phyloP scores from a whole-genome alignment of 257 asterid genomes.

The Solanum phureja region DNA sequence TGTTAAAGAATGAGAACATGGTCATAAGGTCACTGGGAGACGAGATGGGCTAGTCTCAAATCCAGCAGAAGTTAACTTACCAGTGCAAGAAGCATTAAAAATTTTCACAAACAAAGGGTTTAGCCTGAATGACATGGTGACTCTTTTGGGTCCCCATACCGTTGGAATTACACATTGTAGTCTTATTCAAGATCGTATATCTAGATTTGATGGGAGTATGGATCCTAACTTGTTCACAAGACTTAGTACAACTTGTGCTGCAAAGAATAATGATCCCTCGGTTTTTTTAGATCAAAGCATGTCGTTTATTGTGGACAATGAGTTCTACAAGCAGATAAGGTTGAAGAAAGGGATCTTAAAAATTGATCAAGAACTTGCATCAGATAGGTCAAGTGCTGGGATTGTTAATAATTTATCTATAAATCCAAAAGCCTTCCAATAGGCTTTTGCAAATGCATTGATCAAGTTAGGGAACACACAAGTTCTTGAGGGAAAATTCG shows the following conservation, averaged over 20 bases:
- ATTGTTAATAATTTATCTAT: slow-evolving; percentile 7
- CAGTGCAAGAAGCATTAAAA: slow-evolving; percentile 25
- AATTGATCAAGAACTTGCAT: slow-evolving; percentile 52
- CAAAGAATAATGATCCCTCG: slow-evolving; percentile 29
- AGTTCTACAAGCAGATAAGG: slow-evolving; percentile 42
- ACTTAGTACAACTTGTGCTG: slow-evolving; percentile 30
- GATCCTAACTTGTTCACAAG: slow-evolving; percentile 36
- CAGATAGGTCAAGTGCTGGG: slow-evolving; percentile 25
- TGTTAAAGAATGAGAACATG: too few relatives aligned
- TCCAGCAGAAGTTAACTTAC: slow-evolving; percentile 30
- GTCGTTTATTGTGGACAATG: slow-evolving; percentile 36
- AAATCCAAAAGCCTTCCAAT: background rate
- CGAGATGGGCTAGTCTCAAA: slow-evolving; percentile 51
- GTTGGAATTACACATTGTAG: slow-evolving; percentile 62
- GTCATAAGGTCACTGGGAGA: slow-evolving; percentile 57
- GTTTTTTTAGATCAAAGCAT: slow-evolving; percentile 55
- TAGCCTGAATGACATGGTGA: slow-evolving; percentile 9
- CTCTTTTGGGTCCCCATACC: slow-evolving; percentile 62
- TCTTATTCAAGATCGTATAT: slow-evolving; percentile 43
- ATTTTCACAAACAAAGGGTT: slow-evolving; percentile 36
- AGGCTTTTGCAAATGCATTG: slow-evolving; percentile 7
- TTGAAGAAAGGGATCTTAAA: slow-evolving; percentile 42
- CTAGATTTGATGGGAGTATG: slow-evolving; percentile 42
- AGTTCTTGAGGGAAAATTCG: slow-evolving; percentile 12
- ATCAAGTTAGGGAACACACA: slow-evolving; percentile 11